phyloP scores from a whole-genome alignment of 164 flowering plant species.

The Stephania yunnanensis region DNA sequence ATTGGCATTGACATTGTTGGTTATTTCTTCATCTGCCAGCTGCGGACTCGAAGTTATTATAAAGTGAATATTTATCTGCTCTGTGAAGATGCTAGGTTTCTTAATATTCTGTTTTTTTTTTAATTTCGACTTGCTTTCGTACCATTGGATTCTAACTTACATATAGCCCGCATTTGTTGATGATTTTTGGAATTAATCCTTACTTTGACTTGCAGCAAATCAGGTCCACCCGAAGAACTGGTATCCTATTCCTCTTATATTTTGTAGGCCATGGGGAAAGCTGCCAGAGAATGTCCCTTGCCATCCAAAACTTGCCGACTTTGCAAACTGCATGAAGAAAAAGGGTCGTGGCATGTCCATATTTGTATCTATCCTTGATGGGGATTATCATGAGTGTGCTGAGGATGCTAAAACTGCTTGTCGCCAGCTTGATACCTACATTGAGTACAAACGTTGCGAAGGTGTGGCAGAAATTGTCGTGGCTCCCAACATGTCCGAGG shows the following conservation, averaged over 20 bases:
- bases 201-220: conserved; percentile 49
- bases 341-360: conserved; percentile 99
- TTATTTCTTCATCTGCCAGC: not conserved
- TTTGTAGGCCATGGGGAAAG: conserved; percentile 99
- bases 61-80: not conserved
- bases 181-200: not conserved
- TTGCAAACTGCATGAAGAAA: conserved; percentile 99
- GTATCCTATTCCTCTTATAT: conserved; percentile 96
- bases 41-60: not conserved
- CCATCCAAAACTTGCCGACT: conserved; percentile 98
- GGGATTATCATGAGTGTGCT: conserved; percentile 87
- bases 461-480: conserved; percentile 99
- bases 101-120: not conserved
- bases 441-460: conserved; percentile 93
- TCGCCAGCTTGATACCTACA: conserved; percentile 70
- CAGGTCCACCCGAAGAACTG: conserved; percentile 99
- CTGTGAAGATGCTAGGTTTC: not conserved
- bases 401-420: conserved; percentile 91
- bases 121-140: not conserved
- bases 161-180: not conserved
- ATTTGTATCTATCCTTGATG: conserved; percentile 84
- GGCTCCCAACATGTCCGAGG: conserved; percentile 91
- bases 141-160: not conserved
- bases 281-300: conserved; percentile 99
- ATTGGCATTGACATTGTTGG: not conserved